A percentile compares a stretch with the other conserved stretches of the same genome.
Evolutionary conservation across 495 filamentous ascomycete species (phyloP).

Genomic region (Neurospora cerealis): DNA sequence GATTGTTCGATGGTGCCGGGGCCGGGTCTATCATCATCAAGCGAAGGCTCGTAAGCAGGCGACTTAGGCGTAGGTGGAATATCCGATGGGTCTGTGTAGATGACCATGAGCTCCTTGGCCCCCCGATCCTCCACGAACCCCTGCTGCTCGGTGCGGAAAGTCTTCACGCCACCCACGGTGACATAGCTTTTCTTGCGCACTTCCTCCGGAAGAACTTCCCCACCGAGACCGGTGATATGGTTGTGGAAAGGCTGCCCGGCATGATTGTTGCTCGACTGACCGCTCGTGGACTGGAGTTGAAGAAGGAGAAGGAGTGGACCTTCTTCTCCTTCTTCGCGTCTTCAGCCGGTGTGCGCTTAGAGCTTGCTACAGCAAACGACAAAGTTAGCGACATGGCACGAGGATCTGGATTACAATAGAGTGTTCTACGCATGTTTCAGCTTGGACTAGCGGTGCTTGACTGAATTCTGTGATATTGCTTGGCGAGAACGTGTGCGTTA

Average conservation of each 20-base stretch:
- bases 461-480: neutral
- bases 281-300: too few relatives aligned
- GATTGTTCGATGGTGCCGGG: neutral
- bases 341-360: neutral
- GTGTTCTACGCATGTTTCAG: neutral
- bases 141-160: conserved; percentile 54
- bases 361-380: neutral
- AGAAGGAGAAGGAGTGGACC: too few relatives aligned
- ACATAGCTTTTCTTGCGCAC: conserved; percentile 46
- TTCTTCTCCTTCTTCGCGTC: neutral
- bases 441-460: neutral
- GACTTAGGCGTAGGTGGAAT: conserved; percentile 72
- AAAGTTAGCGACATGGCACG: neutral
- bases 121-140: conserved; percentile 62
- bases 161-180: conserved; percentile 52
- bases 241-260: too few relatives aligned
- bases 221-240: too few relatives aligned
- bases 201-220: conserved; percentile 31
- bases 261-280: too few relatives aligned
- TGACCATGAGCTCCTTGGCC: conserved; percentile 68
- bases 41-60: conserved; percentile 33
- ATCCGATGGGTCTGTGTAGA: conserved; percentile 63
- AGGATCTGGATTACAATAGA: neutral
- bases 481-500: neutral
- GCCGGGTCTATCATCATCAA: neutral